Percentiles rank a stretch among this genome's conserved stretches.
Conservation (phyloP, 2,329 filamentous ascomycete species). For the Cadophora luteo-olivacea region DNA sequence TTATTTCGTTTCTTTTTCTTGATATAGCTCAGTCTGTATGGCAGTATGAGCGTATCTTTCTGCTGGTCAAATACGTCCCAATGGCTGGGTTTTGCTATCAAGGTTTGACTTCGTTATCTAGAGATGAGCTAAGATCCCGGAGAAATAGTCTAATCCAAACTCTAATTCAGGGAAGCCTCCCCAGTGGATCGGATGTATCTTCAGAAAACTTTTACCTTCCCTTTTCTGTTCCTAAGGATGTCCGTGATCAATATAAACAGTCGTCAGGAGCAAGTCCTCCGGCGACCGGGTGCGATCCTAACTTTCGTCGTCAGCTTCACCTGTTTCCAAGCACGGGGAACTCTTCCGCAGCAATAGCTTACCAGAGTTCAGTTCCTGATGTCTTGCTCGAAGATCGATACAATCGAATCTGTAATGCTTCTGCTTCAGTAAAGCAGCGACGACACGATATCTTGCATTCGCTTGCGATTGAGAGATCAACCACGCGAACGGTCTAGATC, state of each 20-base stretch:
- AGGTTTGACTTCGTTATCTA: neutral
- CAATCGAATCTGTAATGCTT: neutral
- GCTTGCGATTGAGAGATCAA: neutral
- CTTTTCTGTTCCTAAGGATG: neutral
- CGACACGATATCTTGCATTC: too few relatives aligned
- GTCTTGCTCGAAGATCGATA: neutral
- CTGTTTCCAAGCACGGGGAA: neutral
- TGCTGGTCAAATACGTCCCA: neutral
- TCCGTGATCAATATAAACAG: neutral
- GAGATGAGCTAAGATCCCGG: neutral
- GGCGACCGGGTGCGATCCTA: neutral
- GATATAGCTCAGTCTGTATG: constrained; percentile 1
- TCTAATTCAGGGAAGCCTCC: neutral
- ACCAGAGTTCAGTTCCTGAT: neutral
- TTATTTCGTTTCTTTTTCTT: neutral
- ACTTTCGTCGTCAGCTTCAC: neutral
- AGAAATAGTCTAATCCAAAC: neutral
- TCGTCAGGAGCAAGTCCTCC: neutral
- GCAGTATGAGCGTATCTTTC: neutral
- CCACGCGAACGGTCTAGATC: neutral
- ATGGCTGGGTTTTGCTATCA: neutral
- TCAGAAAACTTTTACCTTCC: neutral
- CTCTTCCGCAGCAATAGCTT: neutral
- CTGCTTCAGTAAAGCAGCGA: neutral
- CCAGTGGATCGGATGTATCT: neutral